Percentiles rank a stretch among this genome's conserved stretches.
Evolutionary conservation across 2,329 filamentous ascomycete species (phyloP).

Genomic region (Xylaria sp.): DNA sequence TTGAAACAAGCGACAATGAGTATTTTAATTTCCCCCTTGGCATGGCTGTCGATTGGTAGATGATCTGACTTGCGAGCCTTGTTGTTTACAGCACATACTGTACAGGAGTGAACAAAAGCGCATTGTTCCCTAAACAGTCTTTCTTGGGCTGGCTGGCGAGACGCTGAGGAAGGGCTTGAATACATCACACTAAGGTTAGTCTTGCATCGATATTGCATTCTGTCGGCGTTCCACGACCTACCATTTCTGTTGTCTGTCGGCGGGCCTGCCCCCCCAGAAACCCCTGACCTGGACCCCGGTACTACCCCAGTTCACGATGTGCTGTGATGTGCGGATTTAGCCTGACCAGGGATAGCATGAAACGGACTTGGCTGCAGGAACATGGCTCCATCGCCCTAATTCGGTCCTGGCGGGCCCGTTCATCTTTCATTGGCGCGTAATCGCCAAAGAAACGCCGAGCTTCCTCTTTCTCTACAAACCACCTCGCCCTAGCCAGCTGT

Average conservation of each 20-base stretch:
- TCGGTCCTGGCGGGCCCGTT: background rate
- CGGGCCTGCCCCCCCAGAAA: constrained; percentile 4
- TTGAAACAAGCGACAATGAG: constrained; percentile 13
- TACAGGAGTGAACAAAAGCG: background rate
- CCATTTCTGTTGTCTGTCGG: constrained; percentile 25
- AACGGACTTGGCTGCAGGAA: constrained; percentile 33
- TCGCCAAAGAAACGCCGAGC: constrained; percentile 36
- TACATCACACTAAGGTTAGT: constrained; percentile 2
- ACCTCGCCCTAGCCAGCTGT: background rate
- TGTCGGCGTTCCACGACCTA: constrained; percentile 24
- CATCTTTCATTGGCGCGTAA: constrained; percentile 27
- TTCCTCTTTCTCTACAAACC: constrained; percentile 32
- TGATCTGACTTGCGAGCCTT: background rate
- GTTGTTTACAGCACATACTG: background rate
- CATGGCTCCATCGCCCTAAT: constrained; percentile 27
- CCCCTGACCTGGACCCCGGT: constrained; percentile 7
- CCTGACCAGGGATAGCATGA: constrained; percentile 37
- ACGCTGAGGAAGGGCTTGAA: constrained; percentile 25
- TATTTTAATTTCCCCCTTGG: background rate
- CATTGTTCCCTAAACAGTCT: constrained; percentile 1
- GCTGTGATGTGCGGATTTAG: constrained; percentile 22
- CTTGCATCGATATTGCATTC: background rate
- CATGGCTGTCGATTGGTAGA: constrained; percentile 1
- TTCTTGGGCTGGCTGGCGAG: constrained; percentile 24
- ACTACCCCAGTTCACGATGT: constrained; percentile 8